Conservation (phyloP, 2,329 filamentous ascomycete genomes). For the Sporothrix schenckii region DNA sequence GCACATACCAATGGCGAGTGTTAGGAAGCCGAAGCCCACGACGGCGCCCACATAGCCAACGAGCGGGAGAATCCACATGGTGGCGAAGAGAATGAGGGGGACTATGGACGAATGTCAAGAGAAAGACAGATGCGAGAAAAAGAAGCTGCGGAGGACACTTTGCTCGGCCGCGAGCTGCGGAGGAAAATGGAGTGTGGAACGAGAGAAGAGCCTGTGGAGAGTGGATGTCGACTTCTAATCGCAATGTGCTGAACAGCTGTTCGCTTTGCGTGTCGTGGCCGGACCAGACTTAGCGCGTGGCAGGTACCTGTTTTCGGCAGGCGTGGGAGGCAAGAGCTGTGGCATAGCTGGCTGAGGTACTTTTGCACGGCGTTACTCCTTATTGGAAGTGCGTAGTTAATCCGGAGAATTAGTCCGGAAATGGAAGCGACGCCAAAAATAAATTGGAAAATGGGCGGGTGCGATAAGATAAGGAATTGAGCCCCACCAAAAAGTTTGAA, state of each 20-base stretch:
- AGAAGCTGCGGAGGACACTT: conserved; percentile 19
- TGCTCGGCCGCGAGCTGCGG: conserved; percentile 21
- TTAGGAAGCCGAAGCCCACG: conserved; percentile 90
- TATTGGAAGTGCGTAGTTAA: background rate
- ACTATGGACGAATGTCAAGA: background rate
- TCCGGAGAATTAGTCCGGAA: conserved; percentile 30
- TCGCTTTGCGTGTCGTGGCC: conserved; percentile 24
- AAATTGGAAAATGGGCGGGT: background rate
- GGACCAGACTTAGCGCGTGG: conserved; percentile 16
- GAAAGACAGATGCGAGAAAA: background rate
- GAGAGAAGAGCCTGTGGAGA: background rate
- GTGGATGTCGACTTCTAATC: conserved; percentile 17
- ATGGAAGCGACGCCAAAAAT: background rate
- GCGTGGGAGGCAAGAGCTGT: conserved; percentile 7
- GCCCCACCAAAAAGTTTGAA: conserved; percentile 34
- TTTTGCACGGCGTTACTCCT: background rate
- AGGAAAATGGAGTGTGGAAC: background rate
- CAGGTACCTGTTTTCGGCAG: background rate
- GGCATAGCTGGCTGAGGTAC: conserved; percentile 2
- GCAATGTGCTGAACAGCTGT: background rate
- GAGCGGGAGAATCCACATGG: conserved; percentile 94
- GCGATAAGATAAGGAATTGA: conserved; percentile 33
- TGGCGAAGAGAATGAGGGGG: conserved; percentile 39
- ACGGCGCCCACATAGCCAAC: conserved; percentile 86
- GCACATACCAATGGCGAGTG: conserved; percentile 78